Evolutionary conservation across 176 grass and related monocot genomes (phyloP), one percentile per base, ranked within the genome.

Genomic region (Zoysia japonica): DNA sequence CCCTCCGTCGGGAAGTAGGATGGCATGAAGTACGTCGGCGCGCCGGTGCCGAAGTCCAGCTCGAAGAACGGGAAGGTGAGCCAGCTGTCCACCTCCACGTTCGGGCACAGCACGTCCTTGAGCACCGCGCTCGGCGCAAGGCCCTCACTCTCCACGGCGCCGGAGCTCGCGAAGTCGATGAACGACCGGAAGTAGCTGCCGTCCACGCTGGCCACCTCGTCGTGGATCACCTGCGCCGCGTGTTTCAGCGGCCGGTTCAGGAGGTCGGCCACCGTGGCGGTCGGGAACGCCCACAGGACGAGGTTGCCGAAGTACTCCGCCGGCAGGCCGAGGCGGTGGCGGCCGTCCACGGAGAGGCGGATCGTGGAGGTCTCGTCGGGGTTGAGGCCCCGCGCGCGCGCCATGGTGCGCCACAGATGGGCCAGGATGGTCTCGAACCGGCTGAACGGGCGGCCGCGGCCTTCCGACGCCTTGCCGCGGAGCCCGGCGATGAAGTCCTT

Each of bases 61-160:
- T 85, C 86, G 62, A 82, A 84, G 80, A 97, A 90, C 17, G 93
- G 93, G 75, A 97, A 97, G 12, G 83, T 84, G 4, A 91, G 69
- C 93, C 93, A 97, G 76, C 88, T 93, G 20, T 97, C 84, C 44
- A 97, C 93, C 83, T 91, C 88, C 2, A 89, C 44, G 90, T 97
- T 41, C 5, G 93, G 93, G 68, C 90, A 88, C 5, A 87, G 43
- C 70, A 83, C 88, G 76, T 70, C 72, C 81, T 83, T 86, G 63
- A 69, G 53, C 10, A 89, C 75, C 0, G 91, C 86, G 35, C 67
- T 88, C 1, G 60, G 54, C 2, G 61, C 84, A 36, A 97, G 81
- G 3, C 78, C 88, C 28, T 93, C 91, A 62, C 35, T 53, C 51
- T 82, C 69, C 51, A 45, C 80, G 9, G 53, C 71, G 6, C 72